A percentile compares a stretch with the other conserved stretches of the same genome.
Evolutionary conservation across 2,329 filamentous ascomycete species (phyloP).

Genomic region (Corynespora cassiicola): DNA sequence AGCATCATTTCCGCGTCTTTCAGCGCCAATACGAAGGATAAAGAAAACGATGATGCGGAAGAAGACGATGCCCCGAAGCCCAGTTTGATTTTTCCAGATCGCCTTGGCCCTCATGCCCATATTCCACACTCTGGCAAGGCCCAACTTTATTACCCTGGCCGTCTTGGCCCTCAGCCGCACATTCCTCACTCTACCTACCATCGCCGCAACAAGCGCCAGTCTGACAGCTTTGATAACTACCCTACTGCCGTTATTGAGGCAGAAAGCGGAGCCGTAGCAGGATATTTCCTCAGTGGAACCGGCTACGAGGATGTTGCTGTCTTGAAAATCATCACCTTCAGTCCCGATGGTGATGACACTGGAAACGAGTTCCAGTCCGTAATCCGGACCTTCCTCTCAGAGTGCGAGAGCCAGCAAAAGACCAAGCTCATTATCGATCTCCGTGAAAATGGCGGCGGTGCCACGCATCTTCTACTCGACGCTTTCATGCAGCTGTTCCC

Average conservation of each 20-base stretch:
- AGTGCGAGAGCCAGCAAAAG: slow-evolving; percentile 54
- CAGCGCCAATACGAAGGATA: slow-evolving; percentile 13
- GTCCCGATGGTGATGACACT: slow-evolving; percentile 17
- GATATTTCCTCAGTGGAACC: slow-evolving; percentile 51
- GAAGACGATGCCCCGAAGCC: too few relatives aligned
- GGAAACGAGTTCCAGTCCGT: slow-evolving; percentile 37
- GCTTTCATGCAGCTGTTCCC: slow-evolving; percentile 62
- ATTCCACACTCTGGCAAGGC: too few relatives aligned
- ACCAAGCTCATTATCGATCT: slow-evolving; percentile 69
- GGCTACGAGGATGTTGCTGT: slow-evolving; percentile 48
- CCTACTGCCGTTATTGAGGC: slow-evolving; percentile 19
- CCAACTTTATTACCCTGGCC: too few relatives aligned
- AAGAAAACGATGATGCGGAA: neutral
- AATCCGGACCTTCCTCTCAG: slow-evolving; percentile 50
- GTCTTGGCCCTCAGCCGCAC: slow-evolving; percentile 21
- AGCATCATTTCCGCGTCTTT: slow-evolving; percentile 4
- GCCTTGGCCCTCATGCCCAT: too few relatives aligned
- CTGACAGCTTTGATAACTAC: slow-evolving; percentile 6
- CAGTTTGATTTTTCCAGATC: too few relatives aligned
- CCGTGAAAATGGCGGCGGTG: slow-evolving; percentile 64
- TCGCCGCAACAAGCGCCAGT: slow-evolving; percentile 25
- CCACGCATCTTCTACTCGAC: slow-evolving; percentile 39
- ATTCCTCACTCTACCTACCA: slow-evolving; percentile 26
- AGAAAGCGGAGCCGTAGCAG: slow-evolving; percentile 38
- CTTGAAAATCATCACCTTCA: slow-evolving; percentile 51